Evolutionary conservation across 169 alveolate species (phyloP), one percentile per base, ranked within the genome.

Genomic region (Cystoisospora suis): DNA sequence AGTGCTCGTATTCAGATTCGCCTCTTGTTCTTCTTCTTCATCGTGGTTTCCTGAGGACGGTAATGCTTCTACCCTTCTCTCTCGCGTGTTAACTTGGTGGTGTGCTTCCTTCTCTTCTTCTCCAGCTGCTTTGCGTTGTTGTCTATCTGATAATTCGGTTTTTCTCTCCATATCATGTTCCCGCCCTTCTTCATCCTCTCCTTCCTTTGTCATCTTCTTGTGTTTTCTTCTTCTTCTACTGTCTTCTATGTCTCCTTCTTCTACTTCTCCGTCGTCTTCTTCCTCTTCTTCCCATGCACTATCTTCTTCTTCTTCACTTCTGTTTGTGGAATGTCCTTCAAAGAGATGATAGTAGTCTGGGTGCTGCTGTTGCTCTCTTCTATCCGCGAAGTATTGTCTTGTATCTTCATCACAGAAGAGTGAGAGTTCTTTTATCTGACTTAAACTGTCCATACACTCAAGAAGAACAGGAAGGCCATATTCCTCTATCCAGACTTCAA

Each of bases 401-500:
- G 34, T 12, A 36, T 23, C 4, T 17, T 65, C 77, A 17, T 65
- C 77, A 65, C 45, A 12, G 44, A 65, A 65, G 44, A 65, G 77
- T 44, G 77, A 65, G 5, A 65, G 77, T 27, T 65, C 77, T 15
- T 44, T 36, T 2, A 65, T 12, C 45, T 65, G n/a, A 6, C 6
- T 12, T 17, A 65, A n/a, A 44, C 77, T 65, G 42, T 65, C 42
- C 77, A 65, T 65, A 20, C 77, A 65, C 77, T 12, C 77, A 36
- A 65, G 77, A 36, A 65, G 77, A 36, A 32, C 42, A 44, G 77
- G 45, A 44, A 65, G 77, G 27, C 34, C 45, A 20, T 44, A 44
- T 20, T 36, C 45, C 77, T 65, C 77, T 44, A 65, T 44, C 77
- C 77, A 65, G 77, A 44, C 77, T n/a, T 65, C 77, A 15, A n/a